Conservation (phyloP, 495 filamentous ascomycete genomes). For the Parmelia sp. region DNA sequence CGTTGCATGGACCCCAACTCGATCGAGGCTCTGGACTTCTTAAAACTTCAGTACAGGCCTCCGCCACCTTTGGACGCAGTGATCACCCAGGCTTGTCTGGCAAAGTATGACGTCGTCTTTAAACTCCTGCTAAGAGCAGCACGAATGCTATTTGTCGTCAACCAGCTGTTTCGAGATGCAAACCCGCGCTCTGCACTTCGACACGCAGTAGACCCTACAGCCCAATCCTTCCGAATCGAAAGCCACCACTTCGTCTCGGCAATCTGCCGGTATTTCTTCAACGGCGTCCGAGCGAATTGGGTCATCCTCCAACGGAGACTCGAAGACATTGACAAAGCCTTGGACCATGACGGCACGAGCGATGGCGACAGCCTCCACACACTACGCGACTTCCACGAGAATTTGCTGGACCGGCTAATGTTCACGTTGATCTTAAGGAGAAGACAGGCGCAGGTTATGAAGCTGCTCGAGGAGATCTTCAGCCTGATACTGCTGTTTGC, state of each 20-base stretch:
- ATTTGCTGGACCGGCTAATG: conserved; percentile 72
- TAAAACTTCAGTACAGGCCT: conserved; percentile 77
- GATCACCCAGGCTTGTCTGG: conserved; percentile 58
- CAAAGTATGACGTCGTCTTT: conserved; percentile 80
- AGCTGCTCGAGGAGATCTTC: conserved; percentile 73
- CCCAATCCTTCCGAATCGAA: conserved; percentile 62
- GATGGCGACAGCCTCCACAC: conserved; percentile 48
- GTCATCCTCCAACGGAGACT: conserved; percentile 58
- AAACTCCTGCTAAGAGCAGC: conserved; percentile 66
- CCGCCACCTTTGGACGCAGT: conserved; percentile 65
- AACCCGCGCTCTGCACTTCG: conserved; percentile 36
- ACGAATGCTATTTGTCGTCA: conserved; percentile 73
- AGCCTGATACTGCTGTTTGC: conserved; percentile 63
- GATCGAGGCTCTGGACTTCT: conserved; percentile 83
- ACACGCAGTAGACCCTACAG: conserved; percentile 30
- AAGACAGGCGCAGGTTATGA: conserved; percentile 62
- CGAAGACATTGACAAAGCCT: conserved; percentile 51
- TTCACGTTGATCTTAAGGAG: conserved; percentile 63
- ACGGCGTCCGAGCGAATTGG: conserved; percentile 70
- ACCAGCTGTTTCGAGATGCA: conserved; percentile 46
- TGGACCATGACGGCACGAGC: conserved; percentile 41
- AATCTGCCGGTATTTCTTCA: conserved; percentile 67
- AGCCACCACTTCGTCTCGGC: conserved; percentile 69
- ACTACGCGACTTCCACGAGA: conserved; percentile 65
- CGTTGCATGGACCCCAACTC: conserved; percentile 71